Conservation (phyloP, 345 rosid genomes). For the Pelargonium nanum region DNA sequence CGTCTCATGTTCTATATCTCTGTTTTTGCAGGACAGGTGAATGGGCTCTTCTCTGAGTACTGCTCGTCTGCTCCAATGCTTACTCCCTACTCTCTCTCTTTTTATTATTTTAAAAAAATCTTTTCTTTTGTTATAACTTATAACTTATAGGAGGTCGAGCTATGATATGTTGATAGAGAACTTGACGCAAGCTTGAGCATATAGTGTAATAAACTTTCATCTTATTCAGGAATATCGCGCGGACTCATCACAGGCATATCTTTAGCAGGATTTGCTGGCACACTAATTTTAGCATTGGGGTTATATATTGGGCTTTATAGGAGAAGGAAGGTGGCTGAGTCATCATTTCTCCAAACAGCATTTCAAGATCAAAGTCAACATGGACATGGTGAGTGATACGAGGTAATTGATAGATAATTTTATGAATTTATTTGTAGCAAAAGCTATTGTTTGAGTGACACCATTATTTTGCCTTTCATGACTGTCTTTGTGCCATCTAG, state of each 20-base stretch:
- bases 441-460: neutral
- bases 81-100: neutral
- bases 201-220: constrained; percentile 9
- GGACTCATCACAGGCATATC: constrained; percentile 29
- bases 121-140: neutral
- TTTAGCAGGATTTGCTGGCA: constrained; percentile 22
- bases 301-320: constrained; percentile 16
- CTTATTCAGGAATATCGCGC: constrained; percentile 26
- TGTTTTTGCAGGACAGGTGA: constrained; percentile 36
- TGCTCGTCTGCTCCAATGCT: no score
- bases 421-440: neutral
- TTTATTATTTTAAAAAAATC: neutral
- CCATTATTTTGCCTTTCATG: neutral
- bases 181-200: constrained; percentile 5
- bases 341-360: constrained; percentile 16
- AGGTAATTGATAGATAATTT: neutral
- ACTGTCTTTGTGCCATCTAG: no score
- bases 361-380: constrained; percentile 15
- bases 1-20: constrained; percentile 1
- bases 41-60: constrained; percentile 9
- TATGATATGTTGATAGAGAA: neutral
- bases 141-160: neutral
- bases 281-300: constrained; percentile 12
- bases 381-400: constrained; percentile 13
- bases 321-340: constrained; percentile 15